A percentile compares a stretch with the other conserved stretches of the same genome.
phyloP scores from a whole-genome alignment of 176 grass and related monocot genomes.

The Aegilops sharonensis region DNA sequence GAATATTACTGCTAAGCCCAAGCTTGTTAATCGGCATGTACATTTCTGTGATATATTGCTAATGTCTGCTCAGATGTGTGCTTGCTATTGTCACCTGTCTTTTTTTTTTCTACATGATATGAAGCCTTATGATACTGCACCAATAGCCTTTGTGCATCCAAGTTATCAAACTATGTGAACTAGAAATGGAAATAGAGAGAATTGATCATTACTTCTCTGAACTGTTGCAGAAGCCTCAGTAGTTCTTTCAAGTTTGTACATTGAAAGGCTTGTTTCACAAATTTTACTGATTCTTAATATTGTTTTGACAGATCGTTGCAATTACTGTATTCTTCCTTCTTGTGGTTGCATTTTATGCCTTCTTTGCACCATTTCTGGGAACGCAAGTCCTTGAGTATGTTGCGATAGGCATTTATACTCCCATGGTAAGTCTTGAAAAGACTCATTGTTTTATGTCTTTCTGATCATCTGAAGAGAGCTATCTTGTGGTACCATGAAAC shows the following conservation, averaged over 20 bases:
- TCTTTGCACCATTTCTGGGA: constrained; percentile 95
- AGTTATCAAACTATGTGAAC: not conserved
- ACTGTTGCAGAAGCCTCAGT: not conserved
- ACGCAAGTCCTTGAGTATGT: constrained; percentile 67
- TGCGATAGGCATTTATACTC: constrained; percentile 73
- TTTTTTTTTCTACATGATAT: not conserved
- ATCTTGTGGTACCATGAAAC: constrained; percentile 19
- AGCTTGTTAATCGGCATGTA: not conserved
- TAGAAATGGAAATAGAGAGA: not conserved
- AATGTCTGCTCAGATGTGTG: not conserved
- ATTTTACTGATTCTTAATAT: constrained; percentile 4
- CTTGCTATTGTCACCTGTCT: not conserved
- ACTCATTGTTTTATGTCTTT: not conserved
- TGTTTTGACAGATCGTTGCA: constrained; percentile 72
- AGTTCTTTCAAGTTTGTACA: not conserved
- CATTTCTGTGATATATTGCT: not conserved
- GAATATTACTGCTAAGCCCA: not conserved
- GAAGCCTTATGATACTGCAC: not conserved
- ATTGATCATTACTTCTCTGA: not conserved
- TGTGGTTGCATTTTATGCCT: constrained; percentile 95
- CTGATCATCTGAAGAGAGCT: constrained; percentile 5
- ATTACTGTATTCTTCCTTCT: constrained; percentile 94
- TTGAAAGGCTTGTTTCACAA: not conserved
- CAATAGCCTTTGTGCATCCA: not conserved
- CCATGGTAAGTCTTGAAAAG: constrained; percentile 62